A percentile compares a stretch with the other conserved stretches of the same genome.
These are phyloP conservation scores for Colletotrichum endophyticum DNA, from an alignment of 2,329 filamentous ascomycete species.

Conservation along the genomic window DNA sequence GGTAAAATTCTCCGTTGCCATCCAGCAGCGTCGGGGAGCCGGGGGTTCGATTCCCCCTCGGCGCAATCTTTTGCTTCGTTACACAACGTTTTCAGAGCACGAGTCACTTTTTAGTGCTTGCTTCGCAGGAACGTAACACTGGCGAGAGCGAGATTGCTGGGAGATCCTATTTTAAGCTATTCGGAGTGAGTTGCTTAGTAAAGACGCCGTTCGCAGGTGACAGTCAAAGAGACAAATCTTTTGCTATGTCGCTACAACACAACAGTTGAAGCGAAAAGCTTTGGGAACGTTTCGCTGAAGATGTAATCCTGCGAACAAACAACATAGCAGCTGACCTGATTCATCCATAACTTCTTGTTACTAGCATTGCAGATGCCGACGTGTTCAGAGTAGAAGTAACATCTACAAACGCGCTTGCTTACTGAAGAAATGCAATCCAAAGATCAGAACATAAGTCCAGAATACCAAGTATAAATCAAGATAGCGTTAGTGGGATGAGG, in stretches of 20 bases:
- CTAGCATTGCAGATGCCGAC: not conserved
- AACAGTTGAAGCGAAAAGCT: not conserved
- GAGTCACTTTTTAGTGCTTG: not conserved
- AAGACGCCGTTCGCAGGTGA: no score
- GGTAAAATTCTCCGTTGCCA: constrained; percentile 23
- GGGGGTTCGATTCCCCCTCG: constrained; percentile 22
- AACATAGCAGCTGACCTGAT: not conserved
- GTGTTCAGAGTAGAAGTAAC: not conserved
- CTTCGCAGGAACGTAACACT: not conserved
- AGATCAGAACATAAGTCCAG: no score
- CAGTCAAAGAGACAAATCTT: no score
- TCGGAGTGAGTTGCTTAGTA: no score
- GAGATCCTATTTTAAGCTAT: no score
- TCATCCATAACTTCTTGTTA: not conserved
- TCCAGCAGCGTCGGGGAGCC: constrained; percentile 18
- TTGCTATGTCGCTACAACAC: no score
- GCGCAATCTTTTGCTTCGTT: not conserved
- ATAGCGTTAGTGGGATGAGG: not conserved
- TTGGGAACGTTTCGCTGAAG: not conserved
- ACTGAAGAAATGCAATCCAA: no score
- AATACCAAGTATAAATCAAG: not conserved
- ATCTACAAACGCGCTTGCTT: not conserved
- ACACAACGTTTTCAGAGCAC: not conserved
- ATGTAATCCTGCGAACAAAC: not conserved
- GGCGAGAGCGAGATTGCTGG: no score